These are phyloP conservation scores for Podosphaera fusca DNA, from an alignment of 2,329 filamentous ascomycete genomes.

Conservation along the genomic window DNA sequence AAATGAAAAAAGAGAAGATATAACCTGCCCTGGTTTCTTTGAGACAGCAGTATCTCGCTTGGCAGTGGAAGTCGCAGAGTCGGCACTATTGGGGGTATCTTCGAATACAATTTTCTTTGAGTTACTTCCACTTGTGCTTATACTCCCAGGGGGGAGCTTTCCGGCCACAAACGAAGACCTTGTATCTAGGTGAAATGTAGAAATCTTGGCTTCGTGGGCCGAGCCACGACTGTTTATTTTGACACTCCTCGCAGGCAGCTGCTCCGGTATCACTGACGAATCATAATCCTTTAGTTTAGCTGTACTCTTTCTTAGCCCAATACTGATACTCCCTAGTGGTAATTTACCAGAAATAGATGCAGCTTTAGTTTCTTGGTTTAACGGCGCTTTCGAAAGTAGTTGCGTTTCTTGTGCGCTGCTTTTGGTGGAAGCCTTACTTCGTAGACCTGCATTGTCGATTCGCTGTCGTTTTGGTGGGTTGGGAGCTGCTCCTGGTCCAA, in stretches of 20 bases:
- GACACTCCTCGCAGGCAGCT: slow-evolving; percentile 11
- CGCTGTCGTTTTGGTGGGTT: slow-evolving; percentile 23
- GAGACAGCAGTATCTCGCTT: neutral
- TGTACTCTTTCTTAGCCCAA: slow-evolving; percentile 8
- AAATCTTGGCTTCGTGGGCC: slow-evolving; percentile 8
- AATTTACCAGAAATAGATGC: slow-evolving; percentile 16
- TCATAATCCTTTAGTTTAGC: slow-evolving; percentile 8
- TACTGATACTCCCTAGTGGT: slow-evolving; percentile 17
- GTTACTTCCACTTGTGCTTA: slow-evolving; percentile 4
- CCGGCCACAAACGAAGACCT: slow-evolving; percentile 13
- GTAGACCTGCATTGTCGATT: slow-evolving; percentile 15
- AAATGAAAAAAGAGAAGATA: slow-evolving; percentile 80
- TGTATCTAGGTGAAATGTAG: slow-evolving; percentile 14
- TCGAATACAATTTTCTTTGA: neutral
- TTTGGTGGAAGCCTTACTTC: slow-evolving; percentile 6
- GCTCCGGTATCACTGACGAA: slow-evolving; percentile 16
- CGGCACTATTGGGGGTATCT: neutral
- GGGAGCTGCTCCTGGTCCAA: slow-evolving; percentile 9
- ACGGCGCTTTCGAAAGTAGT: neutral
- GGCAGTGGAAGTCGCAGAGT: neutral
- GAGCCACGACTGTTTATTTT: slow-evolving; percentile 5
- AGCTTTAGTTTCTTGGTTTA: slow-evolving; percentile 1
- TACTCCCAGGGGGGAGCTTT: slow-evolving; percentile 17
- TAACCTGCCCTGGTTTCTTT: slow-evolving; percentile 30
- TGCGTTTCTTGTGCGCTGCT: neutral